These are phyloP conservation scores for Crotalaria pallida DNA, from an alignment of 306 rosid genomes.

Conservation along the genomic window DNA sequence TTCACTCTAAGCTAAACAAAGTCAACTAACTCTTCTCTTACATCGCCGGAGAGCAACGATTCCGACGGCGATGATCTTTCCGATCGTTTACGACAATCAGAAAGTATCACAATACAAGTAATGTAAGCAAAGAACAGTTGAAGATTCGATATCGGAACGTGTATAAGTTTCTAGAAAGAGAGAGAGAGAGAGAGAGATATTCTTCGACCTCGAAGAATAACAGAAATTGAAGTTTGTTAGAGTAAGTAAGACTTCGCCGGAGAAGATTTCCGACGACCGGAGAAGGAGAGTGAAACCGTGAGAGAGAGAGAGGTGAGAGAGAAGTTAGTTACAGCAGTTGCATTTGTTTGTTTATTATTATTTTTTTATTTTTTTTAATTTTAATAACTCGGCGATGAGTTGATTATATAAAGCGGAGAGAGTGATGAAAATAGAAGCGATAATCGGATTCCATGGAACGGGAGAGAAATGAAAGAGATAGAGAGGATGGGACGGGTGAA, in stretches of 20 bases:
- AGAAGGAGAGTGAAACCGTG: not conserved
- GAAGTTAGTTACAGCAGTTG: not conserved
- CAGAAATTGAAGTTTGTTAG: not conserved
- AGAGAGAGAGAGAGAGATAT: slow-evolving; percentile 6
- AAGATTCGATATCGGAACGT: slow-evolving; percentile 21
- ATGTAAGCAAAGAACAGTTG: slow-evolving; percentile 26
- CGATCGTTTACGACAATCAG: slow-evolving; percentile 6
- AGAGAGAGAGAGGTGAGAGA: not conserved
- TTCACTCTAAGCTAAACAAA: not conserved
- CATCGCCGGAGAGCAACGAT: slow-evolving; percentile 19
- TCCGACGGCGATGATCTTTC: slow-evolving; percentile 16
- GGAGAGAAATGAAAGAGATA: slow-evolving; percentile 16
- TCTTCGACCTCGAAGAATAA: not conserved
- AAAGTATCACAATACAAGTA: not conserved
- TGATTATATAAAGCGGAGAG: slow-evolving; percentile 20
- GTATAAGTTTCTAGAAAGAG: not conserved
- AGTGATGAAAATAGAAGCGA: slow-evolving; percentile 11
- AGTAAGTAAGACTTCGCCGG: slow-evolving; percentile 24
- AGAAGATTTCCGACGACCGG: slow-evolving; percentile 23
- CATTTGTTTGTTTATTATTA: too few species aligned
- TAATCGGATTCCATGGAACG: slow-evolving; percentile 25
- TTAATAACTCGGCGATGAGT: slow-evolving; percentile 14
- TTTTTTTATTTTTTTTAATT: too few species aligned
- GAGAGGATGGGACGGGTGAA: slow-evolving; percentile 37
- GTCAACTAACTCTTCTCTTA: slow-evolving; percentile 13